Conservation (phyloP, 805 yeast species). For the Suhomyces kilbournensis region DNA sequence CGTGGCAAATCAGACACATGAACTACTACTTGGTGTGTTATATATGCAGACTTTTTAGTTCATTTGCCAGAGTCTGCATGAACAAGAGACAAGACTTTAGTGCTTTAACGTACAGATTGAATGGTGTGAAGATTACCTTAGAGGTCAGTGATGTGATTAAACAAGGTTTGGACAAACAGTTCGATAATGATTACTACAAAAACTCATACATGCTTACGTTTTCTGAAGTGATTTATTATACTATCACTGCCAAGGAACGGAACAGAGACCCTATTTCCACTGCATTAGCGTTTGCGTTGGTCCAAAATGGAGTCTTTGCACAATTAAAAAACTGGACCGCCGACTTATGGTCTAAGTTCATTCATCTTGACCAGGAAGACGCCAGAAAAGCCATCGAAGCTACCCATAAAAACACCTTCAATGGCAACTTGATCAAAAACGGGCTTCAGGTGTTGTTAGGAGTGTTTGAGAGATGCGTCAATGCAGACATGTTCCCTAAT, state of each 20-base stretch:
- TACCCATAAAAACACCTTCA: conserved; percentile 34
- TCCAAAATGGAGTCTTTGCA: conserved; percentile 50
- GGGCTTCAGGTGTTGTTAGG: conserved; percentile 43
- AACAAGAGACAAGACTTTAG: conserved; percentile 46
- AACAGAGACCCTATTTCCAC: conserved; percentile 29
- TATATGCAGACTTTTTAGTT: conserved; percentile 39
- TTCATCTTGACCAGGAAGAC: conserved; percentile 12
- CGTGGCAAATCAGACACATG: conserved; percentile 53
- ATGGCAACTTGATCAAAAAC: conserved; percentile 37
- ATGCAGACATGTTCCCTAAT: conserved; percentile 31
- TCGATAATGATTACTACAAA: conserved; percentile 15
- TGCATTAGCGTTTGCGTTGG: conserved; percentile 44
- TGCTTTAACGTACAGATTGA: conserved; percentile 31
- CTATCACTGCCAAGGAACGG: conserved; percentile 26
- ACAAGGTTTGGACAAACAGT: conserved; percentile 19
- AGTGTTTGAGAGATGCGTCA: conserved; percentile 45
- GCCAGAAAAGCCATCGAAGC: conserved; percentile 24
- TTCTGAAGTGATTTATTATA: conserved; percentile 31
- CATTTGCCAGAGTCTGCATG: conserved; percentile 44
- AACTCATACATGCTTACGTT: conserved; percentile 33
- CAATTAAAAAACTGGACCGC: conserved; percentile 25
- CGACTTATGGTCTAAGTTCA: conserved; percentile 20
- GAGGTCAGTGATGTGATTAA: conserved; percentile 26
- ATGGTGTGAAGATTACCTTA: conserved; percentile 41
- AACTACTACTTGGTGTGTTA: conserved; percentile 47